Evolutionary conservation across 805 yeast genomes (phyloP), one percentile per base, ranked within the genome.

Genomic region (Wickerhamomyces kurtzmanii): DNA sequence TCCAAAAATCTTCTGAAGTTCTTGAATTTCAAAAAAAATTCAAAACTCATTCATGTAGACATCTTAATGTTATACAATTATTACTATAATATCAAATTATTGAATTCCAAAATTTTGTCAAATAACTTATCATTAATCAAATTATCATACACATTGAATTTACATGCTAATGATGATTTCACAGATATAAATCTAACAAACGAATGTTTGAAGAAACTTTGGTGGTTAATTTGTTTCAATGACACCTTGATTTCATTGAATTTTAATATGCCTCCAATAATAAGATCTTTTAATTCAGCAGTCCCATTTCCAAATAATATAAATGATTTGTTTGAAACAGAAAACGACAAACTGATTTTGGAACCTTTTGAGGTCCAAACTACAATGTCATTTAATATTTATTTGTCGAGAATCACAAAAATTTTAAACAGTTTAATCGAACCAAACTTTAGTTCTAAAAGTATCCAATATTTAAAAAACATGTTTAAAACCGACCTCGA

Each of bases 221-320:
- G 47, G 47, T 43, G 47, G 47, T 28, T 36, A 17, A 30, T 43
- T 3, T 37, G 44, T 18, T 40, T 34, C 20, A 31, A 37, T 19
- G 47, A 43, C 20, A 33, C 37, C 4, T 16, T 39, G 19, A 39
- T 37, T 17, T 36, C 47, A 5, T 17, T 41, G 8, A 36, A 29
- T 19, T 36, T 31, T 15, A 26, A 34, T 1, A 24, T 31, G 1
- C 45, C 47, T 8, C 24, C 40, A 4, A 23, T 43, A 22, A 29
- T 43, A 3, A 32, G 39, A 5, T 42, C 50, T 5, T 44, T 41
- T 23, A 23, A 25, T 15, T 43, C 53, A 13, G 21, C 20, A 3
- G 57, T 53, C 1, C 57, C 59, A 11, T 43, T 45, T 28, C 57
- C 56, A 4, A 40, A 53, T 6, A 54, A 54, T 28, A 41, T 43